Evolutionary conservation across 345 rosid genomes (phyloP).

Genomic region (Dipteronia sinensis): DNA sequence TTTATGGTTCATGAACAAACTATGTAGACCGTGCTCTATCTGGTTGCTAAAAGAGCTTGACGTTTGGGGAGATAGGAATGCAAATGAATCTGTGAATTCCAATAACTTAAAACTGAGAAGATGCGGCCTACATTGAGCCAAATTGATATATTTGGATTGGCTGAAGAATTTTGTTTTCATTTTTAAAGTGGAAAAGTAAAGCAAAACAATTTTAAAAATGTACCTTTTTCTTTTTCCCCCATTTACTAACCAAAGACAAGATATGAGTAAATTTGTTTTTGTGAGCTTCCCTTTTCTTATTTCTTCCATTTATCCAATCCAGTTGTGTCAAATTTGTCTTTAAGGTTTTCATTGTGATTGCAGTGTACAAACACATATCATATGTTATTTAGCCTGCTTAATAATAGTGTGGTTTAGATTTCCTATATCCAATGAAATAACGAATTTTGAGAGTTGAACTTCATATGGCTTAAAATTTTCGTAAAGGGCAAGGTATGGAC

Average conservation of each 20-base stretch:
- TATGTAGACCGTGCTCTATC: not conserved
- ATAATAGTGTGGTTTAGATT: constrained; percentile 4
- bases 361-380: not conserved
- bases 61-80: not conserved
- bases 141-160: not conserved
- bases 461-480: not conserved
- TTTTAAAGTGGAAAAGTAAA: not conserved
- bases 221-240: not conserved
- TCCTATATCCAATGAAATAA: not conserved
- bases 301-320: not conserved
- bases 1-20: not conserved
- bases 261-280: not conserved
- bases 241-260: not conserved
- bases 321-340: not conserved
- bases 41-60: not conserved
- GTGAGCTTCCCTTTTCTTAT: not conserved
- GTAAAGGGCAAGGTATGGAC: not conserved
- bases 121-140: not conserved
- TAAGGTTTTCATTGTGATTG: not conserved
- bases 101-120: not conserved
- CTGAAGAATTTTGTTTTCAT: not conserved
- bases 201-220: not conserved
- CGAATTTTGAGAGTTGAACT: not conserved
- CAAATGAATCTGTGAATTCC: not conserved
- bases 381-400: not conserved